Percentiles rank a stretch among this genome's conserved stretches.
Evolutionary conservation across 2,329 filamentous ascomycete species (phyloP).

Genomic region (Dryadomyces quercivorus): DNA sequence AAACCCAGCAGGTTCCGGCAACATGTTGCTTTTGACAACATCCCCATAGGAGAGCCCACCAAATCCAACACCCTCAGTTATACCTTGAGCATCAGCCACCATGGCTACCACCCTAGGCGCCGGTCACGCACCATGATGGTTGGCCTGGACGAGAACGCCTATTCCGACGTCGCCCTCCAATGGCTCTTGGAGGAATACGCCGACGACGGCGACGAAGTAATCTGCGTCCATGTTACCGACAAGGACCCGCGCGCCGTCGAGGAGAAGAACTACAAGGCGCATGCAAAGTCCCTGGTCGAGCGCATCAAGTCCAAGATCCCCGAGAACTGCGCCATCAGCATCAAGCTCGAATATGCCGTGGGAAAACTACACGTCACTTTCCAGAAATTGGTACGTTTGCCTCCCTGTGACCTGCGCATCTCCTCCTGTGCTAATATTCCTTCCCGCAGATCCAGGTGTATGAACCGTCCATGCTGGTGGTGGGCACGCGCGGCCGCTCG

Average conservation of each 20-base stretch:
- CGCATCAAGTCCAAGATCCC: slow-evolving; percentile 67
- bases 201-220: slow-evolving; percentile 85
- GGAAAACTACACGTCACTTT: slow-evolving; percentile 87
- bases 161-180: slow-evolving; percentile 83
- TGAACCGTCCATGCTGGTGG: slow-evolving; percentile 80
- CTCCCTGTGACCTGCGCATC: no score
- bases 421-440: neutral
- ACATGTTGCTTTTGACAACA: slow-evolving; percentile 50
- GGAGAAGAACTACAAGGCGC: slow-evolving; percentile 59
- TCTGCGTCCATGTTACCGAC: slow-evolving; percentile 80
- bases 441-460: slow-evolving; percentile 90
- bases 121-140: slow-evolving; percentile 82
- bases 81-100: slow-evolving; percentile 75
- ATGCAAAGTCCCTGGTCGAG: slow-evolving; percentile 63
- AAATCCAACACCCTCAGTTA: slow-evolving; percentile 54
- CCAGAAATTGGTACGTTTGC: slow-evolving; percentile 62
- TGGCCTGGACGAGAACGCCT: slow-evolving; percentile 80
- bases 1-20: slow-evolving; percentile 38
- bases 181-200: slow-evolving; percentile 89
- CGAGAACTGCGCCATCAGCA: slow-evolving; percentile 69
- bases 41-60: slow-evolving; percentile 43
- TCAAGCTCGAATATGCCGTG: slow-evolving; percentile 77
- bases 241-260: slow-evolving; percentile 61
- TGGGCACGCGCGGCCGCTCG: slow-evolving; percentile 76
- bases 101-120: slow-evolving; percentile 69